These are phyloP conservation scores for Cryphonectria radicalis DNA, from an alignment of 2,329 filamentous ascomycete species.

Conservation along the genomic window DNA sequence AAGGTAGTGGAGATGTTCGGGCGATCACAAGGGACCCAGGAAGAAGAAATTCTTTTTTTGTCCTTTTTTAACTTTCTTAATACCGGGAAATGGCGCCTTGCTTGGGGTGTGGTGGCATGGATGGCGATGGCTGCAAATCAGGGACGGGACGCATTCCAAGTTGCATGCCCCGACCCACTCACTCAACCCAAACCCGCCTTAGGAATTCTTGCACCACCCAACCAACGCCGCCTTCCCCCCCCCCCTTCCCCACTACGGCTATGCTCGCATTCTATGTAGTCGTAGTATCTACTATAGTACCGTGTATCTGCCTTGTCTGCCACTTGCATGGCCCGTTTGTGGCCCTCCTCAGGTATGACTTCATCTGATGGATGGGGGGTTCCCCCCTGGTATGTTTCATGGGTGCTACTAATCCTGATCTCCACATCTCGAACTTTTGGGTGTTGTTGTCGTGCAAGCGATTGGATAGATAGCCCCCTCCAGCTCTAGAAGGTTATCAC, in stretches of 20 bases:
- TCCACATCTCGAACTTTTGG: background rate
- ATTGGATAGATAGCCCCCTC: background rate
- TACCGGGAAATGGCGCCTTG: background rate
- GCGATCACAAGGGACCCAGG: background rate
- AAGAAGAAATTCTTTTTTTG: background rate
- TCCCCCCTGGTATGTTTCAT: background rate
- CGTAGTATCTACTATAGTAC: background rate
- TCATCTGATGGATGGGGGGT: background rate
- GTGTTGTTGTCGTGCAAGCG: background rate
- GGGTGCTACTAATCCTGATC: background rate
- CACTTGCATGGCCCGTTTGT: background rate
- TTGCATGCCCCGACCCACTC: background rate
- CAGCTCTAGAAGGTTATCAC: background rate
- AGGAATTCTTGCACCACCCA: slow-evolving; percentile 1
- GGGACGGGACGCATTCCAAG: background rate
- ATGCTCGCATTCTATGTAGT: background rate
- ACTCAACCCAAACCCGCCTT: background rate
- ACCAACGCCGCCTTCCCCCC: background rate
- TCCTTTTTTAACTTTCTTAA: background rate
- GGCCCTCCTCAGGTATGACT: background rate
- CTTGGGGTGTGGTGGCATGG: background rate
- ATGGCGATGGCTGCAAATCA: background rate
- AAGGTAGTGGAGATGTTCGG: background rate
- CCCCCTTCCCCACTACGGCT: background rate
- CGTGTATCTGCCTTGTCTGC: background rate